phyloP scores from a whole-genome alignment of 73 alveolate genomes.

The Uronychia binucleata region DNA sequence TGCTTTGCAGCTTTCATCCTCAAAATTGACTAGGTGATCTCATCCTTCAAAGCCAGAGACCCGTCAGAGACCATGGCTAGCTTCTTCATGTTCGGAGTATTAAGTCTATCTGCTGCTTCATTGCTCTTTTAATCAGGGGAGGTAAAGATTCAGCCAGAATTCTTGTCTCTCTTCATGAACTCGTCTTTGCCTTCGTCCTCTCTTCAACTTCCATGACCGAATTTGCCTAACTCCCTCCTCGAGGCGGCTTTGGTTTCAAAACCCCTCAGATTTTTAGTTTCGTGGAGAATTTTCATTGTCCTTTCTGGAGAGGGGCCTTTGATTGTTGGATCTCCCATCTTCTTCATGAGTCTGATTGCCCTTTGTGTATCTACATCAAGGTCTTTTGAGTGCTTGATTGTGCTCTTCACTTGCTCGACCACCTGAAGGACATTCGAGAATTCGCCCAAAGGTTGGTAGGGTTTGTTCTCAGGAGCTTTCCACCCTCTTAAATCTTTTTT shows the following conservation, averaged over 20 bases:
- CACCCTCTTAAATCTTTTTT: conserved; percentile 40
- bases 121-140: not conserved
- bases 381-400: conserved; percentile 28
- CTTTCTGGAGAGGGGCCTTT: conserved; percentile 48
- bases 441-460: conserved; percentile 56
- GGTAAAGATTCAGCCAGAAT: not conserved
- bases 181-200: too few relatives aligned
- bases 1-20: conserved; percentile 61
- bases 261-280: not conserved
- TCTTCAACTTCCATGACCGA: not conserved
- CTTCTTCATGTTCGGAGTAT: conserved; percentile 47
- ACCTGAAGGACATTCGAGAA: conserved; percentile 42
- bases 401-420: conserved; percentile 33
- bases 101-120: conserved; percentile 18
- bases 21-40: conserved; percentile 16
- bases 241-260: too few relatives aligned
- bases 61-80: conserved; percentile 42
- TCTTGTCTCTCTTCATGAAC: not conserved
- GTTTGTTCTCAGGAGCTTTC: conserved; percentile 57
- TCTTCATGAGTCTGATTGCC: conserved; percentile 14
- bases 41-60: conserved; percentile 30
- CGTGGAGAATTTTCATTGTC: conserved; percentile 35
- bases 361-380: conserved; percentile 50
- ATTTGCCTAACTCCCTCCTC: not conserved
- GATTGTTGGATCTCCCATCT: conserved; percentile 25